Percentiles rank a stretch among this genome's conserved stretches.
These are phyloP conservation scores for Piloderma croceum DNA, from an alignment of 768 basidiomycete species.

Conservation along the genomic window DNA sequence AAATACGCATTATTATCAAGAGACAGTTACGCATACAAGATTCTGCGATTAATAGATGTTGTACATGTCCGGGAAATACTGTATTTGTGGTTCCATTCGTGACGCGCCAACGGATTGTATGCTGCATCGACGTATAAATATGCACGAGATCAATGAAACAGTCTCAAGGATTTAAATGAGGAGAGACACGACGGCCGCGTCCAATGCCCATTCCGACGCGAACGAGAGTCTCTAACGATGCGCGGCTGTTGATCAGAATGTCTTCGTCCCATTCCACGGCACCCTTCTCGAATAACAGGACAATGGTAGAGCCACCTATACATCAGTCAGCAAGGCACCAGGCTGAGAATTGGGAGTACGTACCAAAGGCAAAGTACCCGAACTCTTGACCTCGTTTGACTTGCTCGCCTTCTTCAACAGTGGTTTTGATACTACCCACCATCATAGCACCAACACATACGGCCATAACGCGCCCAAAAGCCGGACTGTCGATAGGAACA, in stretches of 20 bases:
- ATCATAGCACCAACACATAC: conserved; percentile 94
- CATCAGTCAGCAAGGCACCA: conserved; percentile 3
- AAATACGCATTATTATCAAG: no score
- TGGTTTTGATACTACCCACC: conserved; percentile 86
- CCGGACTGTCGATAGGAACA: conserved; percentile 82
- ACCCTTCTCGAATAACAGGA: conserved; percentile 83
- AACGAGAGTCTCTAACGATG: conserved; percentile 85
- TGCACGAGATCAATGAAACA: no score
- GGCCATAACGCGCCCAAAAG: conserved; percentile 88
- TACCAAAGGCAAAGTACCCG: conserved; percentile 94
- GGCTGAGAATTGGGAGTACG: conserved; percentile 18
- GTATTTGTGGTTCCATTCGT: no score
- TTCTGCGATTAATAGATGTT: no score
- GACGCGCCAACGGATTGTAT: no score
- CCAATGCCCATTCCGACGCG: conserved; percentile 87
- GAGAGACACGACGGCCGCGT: conserved; percentile 12
- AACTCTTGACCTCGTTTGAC: conserved; percentile 86
- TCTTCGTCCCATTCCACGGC: conserved; percentile 90
- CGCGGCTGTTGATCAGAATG: conserved; percentile 73
- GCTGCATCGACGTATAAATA: no score
- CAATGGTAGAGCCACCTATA: conserved; percentile 86
- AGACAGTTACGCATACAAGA: no score
- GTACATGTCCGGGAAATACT: no score
- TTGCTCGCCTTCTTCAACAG: conserved; percentile 76
- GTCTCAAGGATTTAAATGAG: no score